Percentiles rank a stretch among this genome's conserved stretches.
phyloP scores from a whole-genome alignment of 2,329 filamentous ascomycete species.

The Colletotrichum sp. region DNA sequence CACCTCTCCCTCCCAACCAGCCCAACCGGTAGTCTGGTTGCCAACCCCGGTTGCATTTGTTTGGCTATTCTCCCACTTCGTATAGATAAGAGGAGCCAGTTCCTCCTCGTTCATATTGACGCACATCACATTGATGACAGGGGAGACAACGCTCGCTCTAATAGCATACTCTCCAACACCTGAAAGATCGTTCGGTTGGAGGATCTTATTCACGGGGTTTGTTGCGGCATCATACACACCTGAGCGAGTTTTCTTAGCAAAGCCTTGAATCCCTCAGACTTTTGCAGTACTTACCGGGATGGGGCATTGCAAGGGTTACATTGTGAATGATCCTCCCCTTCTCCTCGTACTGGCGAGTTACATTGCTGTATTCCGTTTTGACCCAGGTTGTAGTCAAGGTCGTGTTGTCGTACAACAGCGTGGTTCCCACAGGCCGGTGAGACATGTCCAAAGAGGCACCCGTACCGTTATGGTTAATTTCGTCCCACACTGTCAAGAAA shows the following conservation, averaged over 20 bases:
- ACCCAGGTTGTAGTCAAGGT: slow-evolving; percentile 76
- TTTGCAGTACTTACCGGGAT: slow-evolving; percentile 49
- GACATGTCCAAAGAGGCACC: slow-evolving; percentile 43
- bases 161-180: slow-evolving; percentile 74
- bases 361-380: slow-evolving; percentile 56
- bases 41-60: slow-evolving; percentile 35
- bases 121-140: slow-evolving; percentile 75
- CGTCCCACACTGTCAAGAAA: slow-evolving; percentile 63
- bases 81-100: slow-evolving; percentile 69
- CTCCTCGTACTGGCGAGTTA: slow-evolving; percentile 52
- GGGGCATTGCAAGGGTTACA: slow-evolving; percentile 78
- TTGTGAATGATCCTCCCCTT: slow-evolving; percentile 72
- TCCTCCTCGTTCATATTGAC: slow-evolving; percentile 67
- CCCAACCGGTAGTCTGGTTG: slow-evolving; percentile 36
- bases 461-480: slow-evolving; percentile 48
- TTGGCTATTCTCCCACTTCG: slow-evolving; percentile 55
- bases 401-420: slow-evolving; percentile 74
- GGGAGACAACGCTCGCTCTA: slow-evolving; percentile 72
- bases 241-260: neutral
- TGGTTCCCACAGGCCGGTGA: slow-evolving; percentile 63
- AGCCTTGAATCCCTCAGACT: neutral
- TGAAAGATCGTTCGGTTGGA: slow-evolving; percentile 69
- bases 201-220: slow-evolving; percentile 65
- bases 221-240: slow-evolving; percentile 69
- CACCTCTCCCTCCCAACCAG: slow-evolving; percentile 44